These are phyloP conservation scores for Backusella tarrabulga DNA, from an alignment of 192 early-diverging fungal genomes.

Conservation along the genomic window DNA sequence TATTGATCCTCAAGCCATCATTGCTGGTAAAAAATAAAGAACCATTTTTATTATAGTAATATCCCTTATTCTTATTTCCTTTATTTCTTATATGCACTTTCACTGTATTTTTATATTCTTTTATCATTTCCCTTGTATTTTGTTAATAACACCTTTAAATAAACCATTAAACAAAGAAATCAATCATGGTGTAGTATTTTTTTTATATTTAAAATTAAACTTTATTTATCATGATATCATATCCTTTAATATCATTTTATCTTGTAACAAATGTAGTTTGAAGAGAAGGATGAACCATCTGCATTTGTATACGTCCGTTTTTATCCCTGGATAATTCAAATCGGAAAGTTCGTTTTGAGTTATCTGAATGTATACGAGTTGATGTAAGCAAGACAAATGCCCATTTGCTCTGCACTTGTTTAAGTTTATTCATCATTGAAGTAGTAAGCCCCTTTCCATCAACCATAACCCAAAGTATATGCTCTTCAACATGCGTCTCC, in stretches of 20 bases:
- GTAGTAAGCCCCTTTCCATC: neutral
- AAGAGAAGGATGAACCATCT: neutral
- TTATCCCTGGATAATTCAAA: neutral
- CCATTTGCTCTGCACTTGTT: neutral
- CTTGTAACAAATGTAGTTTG: neutral
- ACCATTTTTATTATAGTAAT: neutral
- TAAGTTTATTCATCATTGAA: neutral
- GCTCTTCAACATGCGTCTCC: neutral
- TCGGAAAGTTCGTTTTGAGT: neutral
- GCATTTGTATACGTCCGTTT: neutral
- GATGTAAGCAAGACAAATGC: neutral
- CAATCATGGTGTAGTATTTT: neutral
- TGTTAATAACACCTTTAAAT: neutral
- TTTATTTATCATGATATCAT: too few species aligned
- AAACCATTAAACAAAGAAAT: neutral
- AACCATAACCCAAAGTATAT: neutral
- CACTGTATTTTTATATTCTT: neutral
- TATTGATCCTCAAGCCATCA: neutral
- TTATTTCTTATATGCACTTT: neutral
- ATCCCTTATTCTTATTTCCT: neutral
- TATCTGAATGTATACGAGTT: neutral
- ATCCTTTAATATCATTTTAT: neutral
- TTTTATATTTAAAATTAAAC: neutral
- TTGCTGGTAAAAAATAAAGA: neutral
- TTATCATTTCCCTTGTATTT: neutral